Evolutionary conservation across 441 rosid species (phyloP), one percentile per base, ranked within the genome.

Genomic region (Melastoma candidum): DNA sequence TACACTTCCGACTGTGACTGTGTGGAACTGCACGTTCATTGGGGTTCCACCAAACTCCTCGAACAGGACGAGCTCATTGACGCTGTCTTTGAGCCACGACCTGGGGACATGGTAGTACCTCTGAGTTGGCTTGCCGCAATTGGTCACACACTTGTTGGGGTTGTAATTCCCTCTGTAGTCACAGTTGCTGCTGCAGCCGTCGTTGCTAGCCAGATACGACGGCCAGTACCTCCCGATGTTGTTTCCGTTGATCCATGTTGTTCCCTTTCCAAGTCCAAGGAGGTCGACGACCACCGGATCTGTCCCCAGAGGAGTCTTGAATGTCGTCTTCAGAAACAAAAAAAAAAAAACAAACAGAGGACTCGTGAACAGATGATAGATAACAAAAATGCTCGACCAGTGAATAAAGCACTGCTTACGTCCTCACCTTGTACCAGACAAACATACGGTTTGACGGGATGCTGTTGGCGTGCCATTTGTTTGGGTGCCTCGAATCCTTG

Each of bases 211-310:
- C 7, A 48, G 12, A 7, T 41, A 54, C 39, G 53, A n/a, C 3
- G 66, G 66, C 71, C 70, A 66, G 32, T 49, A 66, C 0, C 70
- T 60, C 2, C 65, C 70, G 17, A 66, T 46, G 65, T 61, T 60
- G 7, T 51, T 44, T 0, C 70, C 70, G 43, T 66, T 66, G 36
- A 66, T 52, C 70, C 65, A 66, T 0, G 69, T 64, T 12, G 54
- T 54, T 12, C 65, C 65, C 26, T 66, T 66, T 1, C 70, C 70
- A 46, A 56, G 44, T 26, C 70, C 70, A 11, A 22, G 48, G 61
- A 66, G 8, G 43, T 60, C 70, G 8, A 66, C 65, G 24, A 60
- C 70, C n/a, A 60, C 65, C 2, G 65, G 54, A 7, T 56, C 61
- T 13, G 46, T 51, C 2, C 70, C 70, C 11, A 53, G 1, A 12